These are phyloP conservation scores for Stephanodiscus minutulus DNA, from an alignment of 108 stramenopile species.

Conservation along the genomic window DNA sequence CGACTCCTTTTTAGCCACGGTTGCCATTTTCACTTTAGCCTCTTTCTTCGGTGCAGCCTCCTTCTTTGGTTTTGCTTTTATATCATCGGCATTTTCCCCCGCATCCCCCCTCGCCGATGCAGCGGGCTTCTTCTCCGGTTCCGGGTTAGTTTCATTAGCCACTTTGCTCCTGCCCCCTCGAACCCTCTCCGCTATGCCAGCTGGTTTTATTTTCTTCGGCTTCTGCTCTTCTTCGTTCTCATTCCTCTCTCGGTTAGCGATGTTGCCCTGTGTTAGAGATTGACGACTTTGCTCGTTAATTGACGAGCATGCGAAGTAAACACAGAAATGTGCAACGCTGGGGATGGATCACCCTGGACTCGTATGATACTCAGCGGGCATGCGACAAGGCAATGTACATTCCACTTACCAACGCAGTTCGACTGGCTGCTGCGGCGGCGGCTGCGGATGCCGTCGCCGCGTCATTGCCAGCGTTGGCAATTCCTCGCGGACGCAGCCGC, in stretches of 20 bases:
- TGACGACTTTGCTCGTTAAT: background rate
- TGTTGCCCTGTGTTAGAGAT: slow-evolving; percentile 28
- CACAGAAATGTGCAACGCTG: background rate
- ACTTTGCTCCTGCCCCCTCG: slow-evolving; percentile 1
- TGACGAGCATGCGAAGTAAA: slow-evolving; percentile 4
- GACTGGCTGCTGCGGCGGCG: slow-evolving; percentile 12
- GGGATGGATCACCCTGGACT: background rate
- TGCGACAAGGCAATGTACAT: background rate
- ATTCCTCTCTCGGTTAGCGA: slow-evolving; percentile 23
- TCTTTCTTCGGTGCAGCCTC: background rate
- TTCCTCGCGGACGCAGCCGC: slow-evolving; percentile 28
- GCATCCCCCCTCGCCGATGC: slow-evolving; percentile 7
- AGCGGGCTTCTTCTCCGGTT: slow-evolving; percentile 6
- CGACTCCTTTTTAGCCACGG: background rate
- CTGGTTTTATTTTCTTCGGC: slow-evolving; percentile 12
- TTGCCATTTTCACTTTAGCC: background rate
- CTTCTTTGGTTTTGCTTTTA: slow-evolving; percentile 13
- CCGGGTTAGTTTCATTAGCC: background rate
- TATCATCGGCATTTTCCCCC: slow-evolving; percentile 3
- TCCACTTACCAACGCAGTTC: slow-evolving; percentile 37
- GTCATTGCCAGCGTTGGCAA: slow-evolving; percentile 27
- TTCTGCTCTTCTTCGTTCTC: slow-evolving; percentile 5
- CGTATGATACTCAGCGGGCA: background rate
- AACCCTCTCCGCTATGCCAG: background rate
- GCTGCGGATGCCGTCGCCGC: slow-evolving; percentile 1